phyloP scores from a whole-genome alignment of 1,284 basidiomycete genomes.

The Leccinum huronense region DNA sequence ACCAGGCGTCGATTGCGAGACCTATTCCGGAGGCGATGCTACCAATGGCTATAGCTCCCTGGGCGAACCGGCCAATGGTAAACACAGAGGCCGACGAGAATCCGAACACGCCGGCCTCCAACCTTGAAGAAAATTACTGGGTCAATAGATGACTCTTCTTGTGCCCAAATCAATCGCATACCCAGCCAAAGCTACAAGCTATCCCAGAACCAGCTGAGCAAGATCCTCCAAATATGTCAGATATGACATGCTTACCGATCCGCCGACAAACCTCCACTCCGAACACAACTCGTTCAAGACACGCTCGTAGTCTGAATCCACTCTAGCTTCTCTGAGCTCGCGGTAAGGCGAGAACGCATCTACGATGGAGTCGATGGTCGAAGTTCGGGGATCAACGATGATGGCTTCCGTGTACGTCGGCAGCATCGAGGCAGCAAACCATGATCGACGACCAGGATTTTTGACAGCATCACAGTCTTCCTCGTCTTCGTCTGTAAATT shows the following conservation, averaged over 20 bases:
- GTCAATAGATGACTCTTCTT: constrained; percentile 2
- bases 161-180: constrained; percentile 26
- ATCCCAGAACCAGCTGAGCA: constrained; percentile 3
- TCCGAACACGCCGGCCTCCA: constrained; percentile 58
- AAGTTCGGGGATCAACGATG: constrained; percentile 31
- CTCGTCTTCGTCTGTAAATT: constrained; percentile 15
- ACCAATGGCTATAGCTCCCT: constrained; percentile 51
- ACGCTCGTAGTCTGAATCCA: constrained; percentile 49
- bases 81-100: constrained; percentile 54
- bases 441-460: constrained; percentile 1
- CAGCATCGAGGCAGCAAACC: constrained; percentile 34
- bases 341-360: constrained; percentile 54
- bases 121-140: constrained; percentile 30
- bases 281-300: constrained; percentile 37
- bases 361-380: constrained; percentile 42
- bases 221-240: background rate
- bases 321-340: constrained; percentile 45
- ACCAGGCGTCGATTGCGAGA: constrained; percentile 58
- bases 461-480: constrained; percentile 11
- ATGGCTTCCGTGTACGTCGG: constrained; percentile 44
- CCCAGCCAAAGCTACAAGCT: constrained; percentile 56
- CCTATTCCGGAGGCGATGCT: constrained; percentile 61
- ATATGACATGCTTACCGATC: constrained; percentile 32
- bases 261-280: constrained; percentile 55
- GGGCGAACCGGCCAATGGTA: constrained; percentile 43